phyloP scores from a whole-genome alignment of 2,329 filamentous ascomycete genomes.

The Talaromyces verruculosus region DNA sequence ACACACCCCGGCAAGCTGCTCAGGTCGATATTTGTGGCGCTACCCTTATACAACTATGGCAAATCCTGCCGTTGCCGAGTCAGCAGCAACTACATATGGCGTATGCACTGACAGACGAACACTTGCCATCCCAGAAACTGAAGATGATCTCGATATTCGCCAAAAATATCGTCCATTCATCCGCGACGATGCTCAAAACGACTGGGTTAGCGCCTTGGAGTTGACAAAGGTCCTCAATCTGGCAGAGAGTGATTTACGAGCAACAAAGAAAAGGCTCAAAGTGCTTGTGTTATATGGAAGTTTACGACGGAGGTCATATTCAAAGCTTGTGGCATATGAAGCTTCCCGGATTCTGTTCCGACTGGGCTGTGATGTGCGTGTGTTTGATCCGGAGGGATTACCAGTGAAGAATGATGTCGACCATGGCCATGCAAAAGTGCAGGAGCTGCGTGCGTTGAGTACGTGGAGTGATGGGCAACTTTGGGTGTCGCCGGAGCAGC shows the following conservation, averaged over 20 bases:
- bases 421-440: slow-evolving; percentile 60
- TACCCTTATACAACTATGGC: not conserved
- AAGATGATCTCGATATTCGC: slow-evolving; percentile 52
- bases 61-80: not conserved
- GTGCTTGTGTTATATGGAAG: slow-evolving; percentile 64
- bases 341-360: slow-evolving; percentile 61
- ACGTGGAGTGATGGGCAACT: slow-evolving; percentile 66
- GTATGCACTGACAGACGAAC: slow-evolving; percentile 25
- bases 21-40: not conserved
- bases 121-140: slow-evolving; percentile 46
- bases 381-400: slow-evolving; percentile 59
- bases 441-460: slow-evolving; percentile 61
- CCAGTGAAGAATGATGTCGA: slow-evolving; percentile 64
- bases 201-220: slow-evolving; percentile 61
- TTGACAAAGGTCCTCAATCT: slow-evolving; percentile 54
- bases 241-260: slow-evolving; percentile 49
- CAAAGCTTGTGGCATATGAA: slow-evolving; percentile 60
- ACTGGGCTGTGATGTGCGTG: slow-evolving; percentile 65
- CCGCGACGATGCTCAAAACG: slow-evolving; percentile 40
- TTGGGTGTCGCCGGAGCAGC: slow-evolving; percentile 66
- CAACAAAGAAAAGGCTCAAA: slow-evolving; percentile 48
- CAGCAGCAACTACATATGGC: not conserved
- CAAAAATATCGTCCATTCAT: slow-evolving; percentile 60
- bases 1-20: not conserved
- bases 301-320: slow-evolving; percentile 58